Percentiles rank a stretch among this genome's conserved stretches.
Evolutionary conservation across 768 basidiomycete species (phyloP).

Genomic region (Suillus occidentalis): DNA sequence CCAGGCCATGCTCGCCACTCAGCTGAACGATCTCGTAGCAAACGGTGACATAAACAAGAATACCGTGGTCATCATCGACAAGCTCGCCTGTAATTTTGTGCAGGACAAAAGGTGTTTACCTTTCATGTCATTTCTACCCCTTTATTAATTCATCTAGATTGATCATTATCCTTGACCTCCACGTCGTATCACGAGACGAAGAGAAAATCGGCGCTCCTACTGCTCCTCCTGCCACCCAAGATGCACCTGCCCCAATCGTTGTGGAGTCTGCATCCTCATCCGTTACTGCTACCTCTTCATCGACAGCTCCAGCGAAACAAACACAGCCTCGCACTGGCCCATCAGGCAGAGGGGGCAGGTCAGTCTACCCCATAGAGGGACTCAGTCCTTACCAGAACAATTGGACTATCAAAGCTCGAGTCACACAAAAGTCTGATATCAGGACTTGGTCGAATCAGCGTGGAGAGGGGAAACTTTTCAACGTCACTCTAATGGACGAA

Average conservation of each 20-base stretch:
- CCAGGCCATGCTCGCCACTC: slow-evolving; percentile 95
- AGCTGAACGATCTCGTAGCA: slow-evolving; percentile 76
- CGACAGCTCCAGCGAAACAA: slow-evolving; percentile 15
- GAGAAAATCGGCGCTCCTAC: slow-evolving; percentile 77
- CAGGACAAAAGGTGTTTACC: slow-evolving; percentile 76
- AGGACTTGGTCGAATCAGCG: slow-evolving; percentile 84
- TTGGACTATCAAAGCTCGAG: slow-evolving; percentile 97
- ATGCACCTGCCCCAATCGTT: slow-evolving; percentile 24
- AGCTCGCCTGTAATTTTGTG: slow-evolving; percentile 79
- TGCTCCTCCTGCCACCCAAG: slow-evolving; percentile 37
- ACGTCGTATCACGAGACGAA: slow-evolving; percentile 48
- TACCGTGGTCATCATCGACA: slow-evolving; percentile 67
- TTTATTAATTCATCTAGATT: slow-evolving; percentile 47
- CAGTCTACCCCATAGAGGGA: slow-evolving; percentile 84
- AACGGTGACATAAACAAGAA: slow-evolving; percentile 62
- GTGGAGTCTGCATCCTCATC: slow-evolving; percentile 30
- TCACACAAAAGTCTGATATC: slow-evolving; percentile 87
- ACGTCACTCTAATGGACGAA: slow-evolving; percentile 91
- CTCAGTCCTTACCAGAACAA: slow-evolving; percentile 97
- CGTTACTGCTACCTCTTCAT: slow-evolving; percentile 24
- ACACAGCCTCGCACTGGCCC: slow-evolving; percentile 12
- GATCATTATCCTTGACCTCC: slow-evolving; percentile 74
- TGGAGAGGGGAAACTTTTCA: slow-evolving; percentile 96
- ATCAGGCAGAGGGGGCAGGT: slow-evolving; percentile 23
- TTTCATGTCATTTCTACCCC: slow-evolving; percentile 2